Percentiles rank a stretch among this genome's conserved stretches.
Conservation (phyloP, 2,329 filamentous ascomycete genomes). For the Acrocalymma vagum region DNA sequence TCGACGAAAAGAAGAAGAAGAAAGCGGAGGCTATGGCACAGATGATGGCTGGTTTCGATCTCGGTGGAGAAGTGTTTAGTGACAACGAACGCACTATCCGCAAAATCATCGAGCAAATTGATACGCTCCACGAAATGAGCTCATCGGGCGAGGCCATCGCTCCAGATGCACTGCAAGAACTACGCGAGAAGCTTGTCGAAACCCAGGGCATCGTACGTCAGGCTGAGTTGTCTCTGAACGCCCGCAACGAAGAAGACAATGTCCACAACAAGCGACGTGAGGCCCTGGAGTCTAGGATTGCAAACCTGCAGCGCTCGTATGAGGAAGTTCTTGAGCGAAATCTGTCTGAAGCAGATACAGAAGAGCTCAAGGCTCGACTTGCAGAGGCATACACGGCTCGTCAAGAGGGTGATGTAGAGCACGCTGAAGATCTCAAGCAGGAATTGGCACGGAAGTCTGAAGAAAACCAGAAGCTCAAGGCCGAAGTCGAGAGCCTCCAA, state of each 20-base stretch:
- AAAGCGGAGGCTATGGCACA: conserved; percentile 99
- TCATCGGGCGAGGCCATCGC: conserved; percentile 80
- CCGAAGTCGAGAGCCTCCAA: conserved; percentile 82
- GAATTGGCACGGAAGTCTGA: conserved; percentile 80
- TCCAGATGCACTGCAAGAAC: conserved; percentile 79
- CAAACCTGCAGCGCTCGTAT: conserved; percentile 81
- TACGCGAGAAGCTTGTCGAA: conserved; percentile 82
- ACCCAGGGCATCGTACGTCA: conserved; percentile 93
- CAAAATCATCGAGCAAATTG: conserved; percentile 83
- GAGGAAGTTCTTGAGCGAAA: conserved; percentile 83
- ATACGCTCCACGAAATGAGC: conserved; percentile 79
- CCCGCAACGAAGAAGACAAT: conserved; percentile 70
- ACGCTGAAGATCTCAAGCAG: conserved; percentile 78
- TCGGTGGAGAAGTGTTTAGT: conserved; percentile 91
- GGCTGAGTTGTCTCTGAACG: conserved; percentile 85
- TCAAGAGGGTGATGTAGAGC: conserved; percentile 75
- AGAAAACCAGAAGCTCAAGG: conserved; percentile 83
- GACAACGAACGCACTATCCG: conserved; percentile 89
- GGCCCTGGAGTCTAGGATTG: conserved; percentile 80
- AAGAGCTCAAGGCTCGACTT: conserved; percentile 83
- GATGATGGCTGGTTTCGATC: conserved; percentile 99
- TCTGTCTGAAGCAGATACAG: conserved; percentile 78
- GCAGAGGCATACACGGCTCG: conserved; percentile 80
- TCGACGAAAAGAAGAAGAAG: conserved; percentile 98
- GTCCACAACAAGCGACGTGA: conserved; percentile 70